Evolutionary conservation across 192 early-diverging fungal species (phyloP), one percentile per base, ranked within the genome.

Genomic region (Backusella tuberculispora): DNA sequence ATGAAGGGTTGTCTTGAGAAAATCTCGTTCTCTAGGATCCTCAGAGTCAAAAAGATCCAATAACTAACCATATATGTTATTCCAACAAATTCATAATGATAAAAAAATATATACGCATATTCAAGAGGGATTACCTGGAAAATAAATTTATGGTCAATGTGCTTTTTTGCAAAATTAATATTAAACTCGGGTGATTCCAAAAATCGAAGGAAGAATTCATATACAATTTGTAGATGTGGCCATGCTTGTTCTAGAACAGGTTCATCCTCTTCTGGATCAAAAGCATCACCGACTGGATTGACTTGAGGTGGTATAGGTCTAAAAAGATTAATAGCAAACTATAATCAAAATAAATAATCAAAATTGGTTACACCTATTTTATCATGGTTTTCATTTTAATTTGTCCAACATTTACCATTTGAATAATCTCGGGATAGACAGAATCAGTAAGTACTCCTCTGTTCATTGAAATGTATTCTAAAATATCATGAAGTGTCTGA

Each of bases 201-300:
- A 79, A 97, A 97, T 60, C 94, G 86, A 63, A 97, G 84, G 78
- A 97, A 95, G 68, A 97, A 93, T 79, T 94, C 94, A 80, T 97
- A 97, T 14, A 97, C 95, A 53, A 95, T 88, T 76, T 92, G 93
- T 48, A 97, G 80, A 81, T 97, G 95, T 40, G 95, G 95, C 95
- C 95, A 97, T 3, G 94, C 92, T 29, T 88, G 83, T 83, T 97
- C 95, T 44, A 96, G 83, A n/a, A 95, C 92, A 14, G 95, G 95
- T 81, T 97, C 95, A 78, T 97, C 95, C 79, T 97, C 95, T 77
- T 97, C 95, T 4, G 95, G 95, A 80, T 97, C 95, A 77, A 94
- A 97, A 12, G 92, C 92, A 73, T 96, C 95, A 50, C 94, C 95
- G 44, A 87, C 88, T 14, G 94, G 94, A 78, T 96, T 96, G 48